Evolutionary conservation across 1,284 basidiomycete genomes (phyloP), one percentile per base, ranked within the genome.

Genomic region (Leccinum solheimii): DNA sequence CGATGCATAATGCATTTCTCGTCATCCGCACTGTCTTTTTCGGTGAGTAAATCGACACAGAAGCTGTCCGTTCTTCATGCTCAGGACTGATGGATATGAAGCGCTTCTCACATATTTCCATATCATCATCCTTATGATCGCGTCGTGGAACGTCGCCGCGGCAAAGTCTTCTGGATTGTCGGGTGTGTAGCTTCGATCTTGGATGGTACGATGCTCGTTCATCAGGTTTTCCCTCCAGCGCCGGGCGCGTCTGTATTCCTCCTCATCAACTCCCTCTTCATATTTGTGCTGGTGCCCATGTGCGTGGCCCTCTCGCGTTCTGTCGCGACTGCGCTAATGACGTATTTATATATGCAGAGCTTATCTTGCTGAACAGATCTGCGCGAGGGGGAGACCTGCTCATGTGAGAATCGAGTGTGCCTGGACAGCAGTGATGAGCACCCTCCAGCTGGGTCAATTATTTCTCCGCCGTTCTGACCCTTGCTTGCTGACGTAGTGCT

Each of bases 21-120:
- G 74, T 86, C 61, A 68, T 82, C 61, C 83, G 87, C 55, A 79
- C 83, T 50, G 79, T 86, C 51, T 73, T 83, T 59, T 82, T 89
- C 63, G 78, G 88, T 87, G 64, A 72, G 85, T 67, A 0, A 23
- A 43, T 38, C 6, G 52, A 7, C 58, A n/a, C 16, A 19, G 56
- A 34, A 8, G 8, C n/a, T 51, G 3, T 11, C 26, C 23, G 6
- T 30, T 26, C 16, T 1, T 36, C 4, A 11, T 30, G 3, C 56
- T 36, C 5, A 21, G 11, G 13, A 21, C 38, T 62, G 27, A 64
- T 51, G 59, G 53, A 3, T 49, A 26, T 53, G 1, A 67, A 88
- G 86, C 80, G 62, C 76, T 87, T 53, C 75, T 87, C 36, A 65
- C 77, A 9, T 83, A 83, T 66, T 69, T 88, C 56, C 83, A 80